Conservation (phyloP, 2,329 filamentous ascomycete genomes). For the Monosporascus cannonballus region DNA sequence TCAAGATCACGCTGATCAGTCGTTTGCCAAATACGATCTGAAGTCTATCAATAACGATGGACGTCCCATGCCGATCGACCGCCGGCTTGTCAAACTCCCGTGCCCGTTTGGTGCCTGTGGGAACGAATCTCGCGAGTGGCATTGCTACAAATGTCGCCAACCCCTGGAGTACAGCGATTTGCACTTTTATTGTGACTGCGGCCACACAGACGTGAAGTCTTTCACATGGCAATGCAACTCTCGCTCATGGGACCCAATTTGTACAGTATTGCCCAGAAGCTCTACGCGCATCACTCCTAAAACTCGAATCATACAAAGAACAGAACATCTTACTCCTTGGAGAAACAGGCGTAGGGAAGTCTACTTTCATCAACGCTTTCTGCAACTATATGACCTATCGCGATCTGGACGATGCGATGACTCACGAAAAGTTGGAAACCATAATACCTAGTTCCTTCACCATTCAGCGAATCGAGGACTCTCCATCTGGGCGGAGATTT, state of each 20-base stretch:
- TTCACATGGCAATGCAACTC: slow-evolving; percentile 3
- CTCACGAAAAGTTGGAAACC: slow-evolving; percentile 22
- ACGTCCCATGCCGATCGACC: background rate
- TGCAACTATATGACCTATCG: slow-evolving; percentile 36
- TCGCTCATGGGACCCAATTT: slow-evolving; percentile 5
- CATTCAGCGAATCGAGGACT: slow-evolving; percentile 24
- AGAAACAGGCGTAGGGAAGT: slow-evolving; percentile 43
- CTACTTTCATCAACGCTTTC: slow-evolving; percentile 43
- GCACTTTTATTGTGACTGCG: slow-evolving; percentile 3
- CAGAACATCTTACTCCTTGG: slow-evolving; percentile 40
- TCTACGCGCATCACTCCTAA: background rate
- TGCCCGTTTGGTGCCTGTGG: slow-evolving; percentile 1
- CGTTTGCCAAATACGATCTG: slow-evolving; percentile 1
- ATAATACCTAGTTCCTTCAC: slow-evolving; percentile 35
- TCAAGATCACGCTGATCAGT: slow-evolving; percentile 4
- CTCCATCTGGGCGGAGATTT: slow-evolving; percentile 14
- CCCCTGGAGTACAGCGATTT: slow-evolving; percentile 2
- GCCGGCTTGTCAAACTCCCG: slow-evolving; percentile 1
- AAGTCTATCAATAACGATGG: background rate
- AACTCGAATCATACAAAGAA: slow-evolving; percentile 21
- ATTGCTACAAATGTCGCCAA: slow-evolving; percentile 4
- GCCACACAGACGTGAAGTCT: background rate
- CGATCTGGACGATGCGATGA: slow-evolving; percentile 32
- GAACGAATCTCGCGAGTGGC: slow-evolving; percentile 1
- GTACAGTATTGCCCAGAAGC: background rate